Conservation (phyloP, 257 asterid species). For the Paraleonurus japonicus region DNA sequence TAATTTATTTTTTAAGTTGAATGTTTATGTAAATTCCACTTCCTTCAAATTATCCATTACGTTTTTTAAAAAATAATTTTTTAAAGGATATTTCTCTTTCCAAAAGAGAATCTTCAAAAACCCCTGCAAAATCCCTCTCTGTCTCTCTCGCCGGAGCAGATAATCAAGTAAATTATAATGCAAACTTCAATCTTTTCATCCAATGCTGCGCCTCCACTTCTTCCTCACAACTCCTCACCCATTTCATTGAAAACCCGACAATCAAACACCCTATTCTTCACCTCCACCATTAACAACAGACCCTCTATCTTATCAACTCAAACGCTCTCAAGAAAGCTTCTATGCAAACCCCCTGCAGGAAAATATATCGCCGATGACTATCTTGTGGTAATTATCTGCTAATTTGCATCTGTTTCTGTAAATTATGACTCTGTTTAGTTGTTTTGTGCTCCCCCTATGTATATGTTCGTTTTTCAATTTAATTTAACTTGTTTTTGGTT, state of each 20-base stretch:
- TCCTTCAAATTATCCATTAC: conserved; percentile 13
- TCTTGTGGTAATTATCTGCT: conserved; percentile 67
- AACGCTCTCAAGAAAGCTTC: conserved; percentile 45
- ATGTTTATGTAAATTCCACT: neutral
- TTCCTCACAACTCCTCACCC: conserved; percentile 26
- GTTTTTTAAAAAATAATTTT: neutral
- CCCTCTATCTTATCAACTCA: conserved; percentile 44
- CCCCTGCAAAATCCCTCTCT: conserved; percentile 27
- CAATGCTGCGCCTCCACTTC: conserved; percentile 39
- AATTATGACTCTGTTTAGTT: neutral
- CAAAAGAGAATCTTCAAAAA: conserved; percentile 17
- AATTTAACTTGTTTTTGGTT: neutral
- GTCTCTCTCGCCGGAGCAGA: neutral
- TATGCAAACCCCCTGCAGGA: conserved; percentile 66
- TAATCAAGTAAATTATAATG: conserved; percentile 31
- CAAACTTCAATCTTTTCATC: conserved; percentile 43
- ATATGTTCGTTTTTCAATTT: conserved; percentile 6
- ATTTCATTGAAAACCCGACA: conserved; percentile 31
- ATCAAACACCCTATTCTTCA: conserved; percentile 39
- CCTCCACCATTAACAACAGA: conserved; percentile 28
- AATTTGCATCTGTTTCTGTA: neutral
- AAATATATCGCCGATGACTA: conserved; percentile 82
- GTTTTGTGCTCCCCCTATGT: neutral
- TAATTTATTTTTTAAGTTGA: too few species aligned
- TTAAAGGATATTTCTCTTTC: conserved; percentile 3